Conservation (phyloP, 1,139 yeast genomes). For the Torulaspora globosa region DNA sequence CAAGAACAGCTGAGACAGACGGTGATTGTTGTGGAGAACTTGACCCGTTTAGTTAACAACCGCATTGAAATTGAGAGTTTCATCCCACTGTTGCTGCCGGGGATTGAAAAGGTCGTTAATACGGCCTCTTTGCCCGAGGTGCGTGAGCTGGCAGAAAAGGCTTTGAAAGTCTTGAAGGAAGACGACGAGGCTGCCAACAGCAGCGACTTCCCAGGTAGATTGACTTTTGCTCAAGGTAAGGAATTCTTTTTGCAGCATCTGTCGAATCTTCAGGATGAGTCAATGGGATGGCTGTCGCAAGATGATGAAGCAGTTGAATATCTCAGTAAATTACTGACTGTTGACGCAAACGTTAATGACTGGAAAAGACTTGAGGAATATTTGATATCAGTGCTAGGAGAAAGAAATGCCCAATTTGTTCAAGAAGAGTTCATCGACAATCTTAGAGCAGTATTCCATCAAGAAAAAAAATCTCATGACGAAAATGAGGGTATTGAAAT, state of each 20-base stretch:
- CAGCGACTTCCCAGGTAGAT: constrained; percentile 70
- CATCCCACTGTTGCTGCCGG: constrained; percentile 83
- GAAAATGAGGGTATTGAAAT: constrained; percentile 77
- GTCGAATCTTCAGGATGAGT: constrained; percentile 19
- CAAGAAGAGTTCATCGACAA: constrained; percentile 45
- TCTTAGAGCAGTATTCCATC: constrained; percentile 63
- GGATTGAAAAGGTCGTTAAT: constrained; percentile 79
- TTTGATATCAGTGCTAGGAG: constrained; percentile 47
- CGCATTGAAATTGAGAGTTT: constrained; percentile 85
- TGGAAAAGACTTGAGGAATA: constrained; percentile 70
- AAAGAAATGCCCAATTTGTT: constrained; percentile 43
- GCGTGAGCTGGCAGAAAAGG: constrained; percentile 86
- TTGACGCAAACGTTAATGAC: constrained; percentile 86
- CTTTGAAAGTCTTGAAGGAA: constrained; percentile 71
- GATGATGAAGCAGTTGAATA: constrained; percentile 47
- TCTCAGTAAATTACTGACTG: constrained; percentile 52
- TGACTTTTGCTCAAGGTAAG: constrained; percentile 53
- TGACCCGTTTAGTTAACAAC: constrained; percentile 92
- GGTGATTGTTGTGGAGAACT: constrained; percentile 90
- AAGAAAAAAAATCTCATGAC: constrained; percentile 53
- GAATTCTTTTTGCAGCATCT: constrained; percentile 44
- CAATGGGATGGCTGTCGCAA: constrained; percentile 28
- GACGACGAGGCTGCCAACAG: constrained; percentile 56
- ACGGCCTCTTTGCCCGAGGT: constrained; percentile 96
- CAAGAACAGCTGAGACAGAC: constrained; percentile 97